A percentile compares a stretch with the other conserved stretches of the same genome.
Conservation (phyloP, 768 basidiomycete genomes). For the Erythrobasidium yunnanense region DNA sequence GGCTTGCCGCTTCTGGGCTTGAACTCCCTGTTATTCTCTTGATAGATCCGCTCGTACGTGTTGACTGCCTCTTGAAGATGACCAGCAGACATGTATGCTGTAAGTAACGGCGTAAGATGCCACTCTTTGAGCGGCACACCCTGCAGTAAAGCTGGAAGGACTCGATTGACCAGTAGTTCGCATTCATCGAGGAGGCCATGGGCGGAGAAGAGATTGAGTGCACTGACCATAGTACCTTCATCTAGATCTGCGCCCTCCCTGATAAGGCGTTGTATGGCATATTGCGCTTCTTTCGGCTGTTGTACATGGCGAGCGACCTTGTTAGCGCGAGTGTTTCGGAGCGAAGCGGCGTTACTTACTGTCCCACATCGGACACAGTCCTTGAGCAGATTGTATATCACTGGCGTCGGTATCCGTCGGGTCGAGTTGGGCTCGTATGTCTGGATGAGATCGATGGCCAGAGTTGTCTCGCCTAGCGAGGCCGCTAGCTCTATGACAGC, state of each 20-base stretch:
- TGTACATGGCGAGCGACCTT: background rate
- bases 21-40: background rate
- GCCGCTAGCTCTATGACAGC: background rate
- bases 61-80: background rate
- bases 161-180: conserved; percentile 42
- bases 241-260: background rate
- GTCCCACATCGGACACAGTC: conserved; percentile 26
- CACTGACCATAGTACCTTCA: conserved; percentile 46
- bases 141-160: conserved; percentile 1
- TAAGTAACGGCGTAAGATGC: background rate
- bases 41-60: background rate
- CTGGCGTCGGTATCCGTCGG: background rate
- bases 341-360: no score
- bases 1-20: background rate
- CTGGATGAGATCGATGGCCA: conserved; percentile 1
- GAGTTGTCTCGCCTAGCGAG: conserved; percentile 4
- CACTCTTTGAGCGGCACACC: conserved; percentile 11
- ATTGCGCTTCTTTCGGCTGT: background rate
- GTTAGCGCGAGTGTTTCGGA: background rate
- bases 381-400: background rate
- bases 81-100: conserved; percentile 23
- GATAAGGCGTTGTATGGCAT: background rate
- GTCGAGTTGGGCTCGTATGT: background rate
- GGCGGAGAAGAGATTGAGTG: conserved; percentile 55
- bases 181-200: conserved; percentile 58